Conservation (phyloP, 163 green algal species). For the Picocystis sp. region DNA sequence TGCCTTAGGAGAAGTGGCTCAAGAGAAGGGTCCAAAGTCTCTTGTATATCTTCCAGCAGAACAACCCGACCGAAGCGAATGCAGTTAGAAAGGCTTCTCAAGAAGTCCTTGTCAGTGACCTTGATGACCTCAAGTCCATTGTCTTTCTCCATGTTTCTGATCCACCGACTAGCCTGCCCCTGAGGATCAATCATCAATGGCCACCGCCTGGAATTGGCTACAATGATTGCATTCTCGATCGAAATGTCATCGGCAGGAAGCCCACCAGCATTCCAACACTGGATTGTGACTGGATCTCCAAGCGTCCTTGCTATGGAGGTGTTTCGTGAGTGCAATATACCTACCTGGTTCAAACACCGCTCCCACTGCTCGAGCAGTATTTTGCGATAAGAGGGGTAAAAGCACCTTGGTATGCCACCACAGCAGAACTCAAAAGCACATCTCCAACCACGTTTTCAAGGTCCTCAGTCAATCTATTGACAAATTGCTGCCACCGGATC, state of each 20-base stretch:
- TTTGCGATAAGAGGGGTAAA: constrained; percentile 44
- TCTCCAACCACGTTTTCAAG: constrained; percentile 61
- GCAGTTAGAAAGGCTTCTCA: constrained; percentile 55
- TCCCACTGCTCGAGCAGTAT: constrained; percentile 37
- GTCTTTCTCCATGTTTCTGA: constrained; percentile 56
- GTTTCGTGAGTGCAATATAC: constrained; percentile 32
- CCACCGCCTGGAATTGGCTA: constrained; percentile 49
- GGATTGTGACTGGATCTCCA: constrained; percentile 34
- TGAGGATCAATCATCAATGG: constrained; percentile 62
- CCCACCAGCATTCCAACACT: constrained; percentile 46
- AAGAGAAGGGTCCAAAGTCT: constrained; percentile 48
- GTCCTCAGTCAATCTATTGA: constrained; percentile 35
- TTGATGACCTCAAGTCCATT: constrained; percentile 59
- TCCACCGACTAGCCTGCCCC: constrained; percentile 63
- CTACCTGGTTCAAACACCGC: constrained; percentile 19
- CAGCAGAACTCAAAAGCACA: constrained; percentile 37
- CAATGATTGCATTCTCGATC: constrained; percentile 61
- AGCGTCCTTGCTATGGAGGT: constrained; percentile 44
- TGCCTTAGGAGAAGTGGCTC: constrained; percentile 60
- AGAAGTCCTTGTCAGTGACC: constrained; percentile 50
- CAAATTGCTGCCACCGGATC: constrained; percentile 31
- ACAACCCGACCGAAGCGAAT: constrained; percentile 36
- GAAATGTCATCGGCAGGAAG: constrained; percentile 42
- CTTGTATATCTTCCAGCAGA: constrained; percentile 42
- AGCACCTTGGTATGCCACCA: constrained; percentile 40